phyloP scores from a whole-genome alignment of 768 basidiomycete genomes.

The Tricholoma sp. region DNA sequence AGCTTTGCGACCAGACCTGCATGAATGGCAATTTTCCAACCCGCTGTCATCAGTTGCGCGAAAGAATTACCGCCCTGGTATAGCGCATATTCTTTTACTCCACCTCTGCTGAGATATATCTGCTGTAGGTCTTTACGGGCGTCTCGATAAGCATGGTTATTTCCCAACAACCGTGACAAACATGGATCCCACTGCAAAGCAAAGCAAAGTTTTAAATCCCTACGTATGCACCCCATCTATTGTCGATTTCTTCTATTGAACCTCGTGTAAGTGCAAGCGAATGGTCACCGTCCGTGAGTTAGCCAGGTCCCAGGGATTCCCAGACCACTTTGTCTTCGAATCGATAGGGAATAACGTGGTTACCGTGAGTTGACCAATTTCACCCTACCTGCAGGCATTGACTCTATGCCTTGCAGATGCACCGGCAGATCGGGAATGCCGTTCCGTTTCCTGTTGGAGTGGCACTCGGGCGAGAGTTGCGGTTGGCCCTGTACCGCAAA shows the following conservation, averaged over 20 bases:
- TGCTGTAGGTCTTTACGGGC: constrained; percentile 42
- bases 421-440: constrained; percentile 78
- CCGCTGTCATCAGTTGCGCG: constrained; percentile 54
- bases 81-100: constrained; percentile 2
- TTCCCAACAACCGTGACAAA: constrained; percentile 79
- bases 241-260: background rate
- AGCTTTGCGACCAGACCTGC: constrained; percentile 42
- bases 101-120: background rate
- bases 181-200: constrained; percentile 74
- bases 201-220: constrained; percentile 64
- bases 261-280: constrained; percentile 48
- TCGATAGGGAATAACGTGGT: constrained; percentile 47
- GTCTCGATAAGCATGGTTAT: constrained; percentile 47
- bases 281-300: constrained; percentile 73
- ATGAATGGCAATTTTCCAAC: constrained; percentile 58
- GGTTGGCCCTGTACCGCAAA: constrained; percentile 42
- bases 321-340: constrained; percentile 65
- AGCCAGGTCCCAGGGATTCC: constrained; percentile 79
- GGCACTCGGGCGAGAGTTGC: constrained; percentile 63
- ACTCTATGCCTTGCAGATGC: constrained; percentile 50
- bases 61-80: constrained; percentile 47
- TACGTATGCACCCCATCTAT: constrained; percentile 34
- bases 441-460: constrained; percentile 61
- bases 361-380: constrained; percentile 41
- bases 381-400: background rate